Base-by-base conservation (phyloP, 352 stramenopile genomes). In the Phytophthora capsici region DNA sequence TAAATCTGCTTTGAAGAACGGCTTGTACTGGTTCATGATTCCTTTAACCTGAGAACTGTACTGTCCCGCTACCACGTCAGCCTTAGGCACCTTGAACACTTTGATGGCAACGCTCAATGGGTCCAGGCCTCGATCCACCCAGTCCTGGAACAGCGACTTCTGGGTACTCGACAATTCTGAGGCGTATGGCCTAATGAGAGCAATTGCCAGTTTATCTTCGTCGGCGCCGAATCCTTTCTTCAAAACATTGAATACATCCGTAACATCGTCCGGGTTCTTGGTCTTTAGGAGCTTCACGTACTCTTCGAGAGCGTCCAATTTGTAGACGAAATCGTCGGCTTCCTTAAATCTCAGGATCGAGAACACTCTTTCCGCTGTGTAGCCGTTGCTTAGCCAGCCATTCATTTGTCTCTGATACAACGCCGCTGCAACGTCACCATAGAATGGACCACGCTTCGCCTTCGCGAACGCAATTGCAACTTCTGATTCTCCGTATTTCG, bases 291-390 rank as follows among this genome's bases (percentile, higher is more conserved):
- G 20, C 17, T 54, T 44, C 9, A 28, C 12, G 28, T 54, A 54
- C 4, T 28, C 28, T 10, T 43, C 30, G 2, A 54, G 20, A 8
- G 12, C 17, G 7, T 19, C 17, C 28, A 54, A 10, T 20, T 54
- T 54, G 6, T 14, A 12, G 28, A 6, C 22, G 17, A 28, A 17
- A 10, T 10, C 7, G 8, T 4, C 17, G 17, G 28, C 28, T 9
- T 41, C 9, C 17, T 52, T 28, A 12, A 61, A n/a, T n/a, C 45
- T 61, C 19, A 61, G 9, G 0, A 61, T 13, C 17, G 9, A 6
- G 20, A 53, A 36, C 34, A 53, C 26, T 26, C 45, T 30, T 3
- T 53, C 20, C 1, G 19, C 25, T 4, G 53, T 37, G 1, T 52
- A 36, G 2, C 28, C 14, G 0, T 22, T 54, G 2, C 7, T 32